Percentiles rank a stretch among this genome's conserved stretches.
These are phyloP conservation scores for Kuraishia molischiana DNA, from an alignment of 805 yeast genomes.

Conservation along the genomic window DNA sequence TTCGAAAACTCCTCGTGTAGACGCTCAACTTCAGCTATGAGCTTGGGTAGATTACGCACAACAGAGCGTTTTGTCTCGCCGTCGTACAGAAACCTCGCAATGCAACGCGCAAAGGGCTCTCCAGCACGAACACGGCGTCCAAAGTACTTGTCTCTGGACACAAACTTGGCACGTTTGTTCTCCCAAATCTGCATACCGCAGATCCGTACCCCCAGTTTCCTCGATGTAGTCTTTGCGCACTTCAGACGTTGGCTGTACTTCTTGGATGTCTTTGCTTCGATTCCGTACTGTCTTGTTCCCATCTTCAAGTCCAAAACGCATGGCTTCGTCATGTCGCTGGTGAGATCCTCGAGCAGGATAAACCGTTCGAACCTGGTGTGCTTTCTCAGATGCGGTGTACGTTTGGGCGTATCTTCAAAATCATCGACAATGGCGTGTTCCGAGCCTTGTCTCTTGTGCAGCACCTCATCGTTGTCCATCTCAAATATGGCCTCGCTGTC, in stretches of 20 bases:
- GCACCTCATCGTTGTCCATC: slow-evolving; percentile 27
- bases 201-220: slow-evolving; percentile 77
- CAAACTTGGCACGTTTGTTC: slow-evolving; percentile 29
- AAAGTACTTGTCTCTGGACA: slow-evolving; percentile 82
- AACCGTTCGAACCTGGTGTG: slow-evolving; percentile 66
- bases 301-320: slow-evolving; percentile 92
- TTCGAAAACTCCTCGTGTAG: slow-evolving; percentile 43
- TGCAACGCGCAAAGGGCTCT: slow-evolving; percentile 61
- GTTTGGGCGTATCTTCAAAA: slow-evolving; percentile 6
- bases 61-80: slow-evolving; percentile 54
- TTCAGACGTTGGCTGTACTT: slow-evolving; percentile 72
- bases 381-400: slow-evolving; percentile 15
- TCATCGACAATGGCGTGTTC: slow-evolving; percentile 9
- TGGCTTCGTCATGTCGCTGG: slow-evolving; percentile 72
- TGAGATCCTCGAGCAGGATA: slow-evolving; percentile 82
- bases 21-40: slow-evolving; percentile 51
- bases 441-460: neutral
- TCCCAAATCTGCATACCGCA: slow-evolving; percentile 94
- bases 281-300: slow-evolving; percentile 98
- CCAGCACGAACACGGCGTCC: slow-evolving; percentile 75
- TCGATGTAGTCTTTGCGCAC: slow-evolving; percentile 74
- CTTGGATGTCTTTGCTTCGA: slow-evolving; percentile 72
- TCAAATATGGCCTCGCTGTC: slow-evolving; percentile 27
- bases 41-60: slow-evolving; percentile 52
- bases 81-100: slow-evolving; percentile 73